phyloP scores from a whole-genome alignment of 2,329 filamentous ascomycete genomes.

The Seiridium unicorne region DNA sequence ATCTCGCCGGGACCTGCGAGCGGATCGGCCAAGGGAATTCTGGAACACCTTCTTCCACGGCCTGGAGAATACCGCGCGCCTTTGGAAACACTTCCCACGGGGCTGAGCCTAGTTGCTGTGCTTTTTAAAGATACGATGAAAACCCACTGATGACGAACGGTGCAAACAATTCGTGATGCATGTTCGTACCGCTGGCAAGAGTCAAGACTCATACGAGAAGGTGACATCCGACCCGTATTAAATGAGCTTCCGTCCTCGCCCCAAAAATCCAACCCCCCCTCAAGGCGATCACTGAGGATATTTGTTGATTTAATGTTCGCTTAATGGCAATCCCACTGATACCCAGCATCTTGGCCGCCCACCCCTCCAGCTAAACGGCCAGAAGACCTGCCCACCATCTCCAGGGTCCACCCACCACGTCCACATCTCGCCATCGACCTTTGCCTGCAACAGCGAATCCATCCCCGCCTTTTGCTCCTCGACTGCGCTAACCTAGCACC shows the following conservation, averaged over 20 bases:
- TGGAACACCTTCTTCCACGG: conserved; percentile 3
- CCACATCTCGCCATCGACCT: background rate
- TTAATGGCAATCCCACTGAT: background rate
- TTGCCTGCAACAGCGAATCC: conserved; percentile 2
- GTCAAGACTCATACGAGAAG: background rate
- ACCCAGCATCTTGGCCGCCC: background rate
- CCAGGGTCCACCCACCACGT: background rate
- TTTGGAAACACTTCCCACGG: conserved; percentile 8
- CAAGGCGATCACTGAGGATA: background rate
- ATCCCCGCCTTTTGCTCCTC: background rate
- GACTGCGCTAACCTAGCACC: background rate
- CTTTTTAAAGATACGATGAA: background rate
- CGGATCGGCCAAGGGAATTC: conserved; percentile 3
- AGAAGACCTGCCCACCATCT: background rate
- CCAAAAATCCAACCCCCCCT: background rate
- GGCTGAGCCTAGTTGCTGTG: conserved; percentile 1
- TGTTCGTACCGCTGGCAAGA: background rate
- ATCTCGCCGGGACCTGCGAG: background rate
- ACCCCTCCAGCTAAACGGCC: background rate
- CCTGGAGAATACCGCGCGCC: conserved; percentile 9
- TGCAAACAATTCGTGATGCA: too few relatives aligned
- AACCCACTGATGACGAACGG: background rate
- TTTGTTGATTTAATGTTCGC: background rate
- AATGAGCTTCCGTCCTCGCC: background rate
- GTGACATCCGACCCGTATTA: background rate